Evolutionary conservation across 768 basidiomycete species (phyloP), one percentile per base, ranked within the genome.

Genomic region (Lactarius evosmus): DNA sequence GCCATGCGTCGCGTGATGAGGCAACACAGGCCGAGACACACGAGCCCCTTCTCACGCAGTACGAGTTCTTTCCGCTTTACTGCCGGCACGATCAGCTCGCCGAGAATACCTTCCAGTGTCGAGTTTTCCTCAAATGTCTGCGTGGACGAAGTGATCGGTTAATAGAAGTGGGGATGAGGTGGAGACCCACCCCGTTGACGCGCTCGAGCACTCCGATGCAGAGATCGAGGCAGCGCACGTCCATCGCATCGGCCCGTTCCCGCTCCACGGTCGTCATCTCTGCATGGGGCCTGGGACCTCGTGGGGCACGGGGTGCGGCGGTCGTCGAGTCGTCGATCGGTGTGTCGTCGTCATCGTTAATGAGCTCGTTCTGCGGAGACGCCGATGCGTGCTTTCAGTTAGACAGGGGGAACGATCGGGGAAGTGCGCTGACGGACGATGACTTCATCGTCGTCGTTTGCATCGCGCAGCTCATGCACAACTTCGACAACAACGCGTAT

Each of bases 401-500:
- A 40, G 34, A 33, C 22, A 54, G 41, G 19, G 12, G 33, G 22
- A 25, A 27, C 27, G n/a, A 33, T 8, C 30, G 19, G 30, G 6
- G 46, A 41, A 30, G 22, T 36, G 29, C 12, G 36, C 11, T 36
- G 16, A 62, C 57, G 32, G 29, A 69, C 66, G 4, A 65, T 51
- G 36, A 72, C 74, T 22, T 73, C 71, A 2, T 79, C 78, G 7
- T 75, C 77, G 4, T 81, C 81, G 11, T 76, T 78, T 7, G 76
- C 73, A 73, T 86, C 86, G 27, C 94, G 80, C 11, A 96, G 78
- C 63, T 92, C 90, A 59, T 90, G 86, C 1, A 97, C 83, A 38
- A 91, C 87, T 71, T 96, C 94, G 40, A 96, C 93, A 0, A 95
- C 86, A 29, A 95, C 82, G 4, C 89, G 85, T 68, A 96, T 92